Percentiles rank a stretch among this genome's conserved stretches.
These are phyloP conservation scores for Coprinopsis cinerea DNA, from an alignment of 768 basidiomycete genomes.

Conservation along the genomic window DNA sequence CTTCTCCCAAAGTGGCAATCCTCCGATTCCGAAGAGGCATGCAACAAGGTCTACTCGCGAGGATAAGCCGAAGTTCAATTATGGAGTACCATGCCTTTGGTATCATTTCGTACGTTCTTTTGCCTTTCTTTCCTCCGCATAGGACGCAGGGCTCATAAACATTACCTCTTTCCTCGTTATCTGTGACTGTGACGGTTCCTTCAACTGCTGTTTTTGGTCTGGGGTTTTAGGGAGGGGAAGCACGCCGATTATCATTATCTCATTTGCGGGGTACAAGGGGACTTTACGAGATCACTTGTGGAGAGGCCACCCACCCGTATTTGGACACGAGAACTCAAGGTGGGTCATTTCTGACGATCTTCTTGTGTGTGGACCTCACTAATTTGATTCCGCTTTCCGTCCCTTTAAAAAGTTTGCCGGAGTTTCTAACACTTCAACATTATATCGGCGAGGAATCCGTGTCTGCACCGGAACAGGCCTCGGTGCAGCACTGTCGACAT, in stretches of 20 bases:
- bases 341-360: conserved; percentile 19
- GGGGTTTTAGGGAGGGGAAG: conserved; percentile 51
- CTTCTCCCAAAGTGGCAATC: conserved; percentile 75
- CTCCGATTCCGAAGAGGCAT: conserved; percentile 79
- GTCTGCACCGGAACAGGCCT: conserved; percentile 84
- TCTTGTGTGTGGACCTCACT: background rate
- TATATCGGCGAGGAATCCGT: conserved; percentile 78
- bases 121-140: background rate
- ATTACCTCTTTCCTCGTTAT: conserved; percentile 2
- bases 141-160: background rate
- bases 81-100: conserved; percentile 87
- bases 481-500: conserved; percentile 75
- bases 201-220: background rate
- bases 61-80: conserved; percentile 69
- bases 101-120: conserved; percentile 59
- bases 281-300: conserved; percentile 72
- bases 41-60: conserved; percentile 78
- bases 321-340: conserved; percentile 82
- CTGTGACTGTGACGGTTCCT: conserved; percentile 4
- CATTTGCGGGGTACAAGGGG: conserved; percentile 81
- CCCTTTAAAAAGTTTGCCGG: conserved; percentile 55
- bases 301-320: conserved; percentile 63
- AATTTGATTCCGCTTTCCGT: background rate
- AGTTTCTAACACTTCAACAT: conserved; percentile 69
- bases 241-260: conserved; percentile 74